Evolutionary conservation across 1,284 basidiomycete species (phyloP).

Genomic region (Apiotrichum mycotoxinovorans): DNA sequence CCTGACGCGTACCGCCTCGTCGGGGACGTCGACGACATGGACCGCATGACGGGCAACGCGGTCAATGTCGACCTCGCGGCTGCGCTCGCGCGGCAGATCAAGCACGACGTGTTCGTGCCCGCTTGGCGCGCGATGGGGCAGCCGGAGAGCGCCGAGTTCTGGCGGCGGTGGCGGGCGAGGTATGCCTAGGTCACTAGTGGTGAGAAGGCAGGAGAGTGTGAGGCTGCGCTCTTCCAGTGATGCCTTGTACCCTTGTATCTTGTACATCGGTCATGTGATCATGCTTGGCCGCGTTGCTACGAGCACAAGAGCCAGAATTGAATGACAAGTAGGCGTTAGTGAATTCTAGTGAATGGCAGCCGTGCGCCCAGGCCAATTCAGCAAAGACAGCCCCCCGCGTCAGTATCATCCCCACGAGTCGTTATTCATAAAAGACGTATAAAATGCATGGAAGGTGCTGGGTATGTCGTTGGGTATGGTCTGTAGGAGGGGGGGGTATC

Average conservation of each 20-base stretch:
- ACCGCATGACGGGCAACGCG: slow-evolving; percentile 24
- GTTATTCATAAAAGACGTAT: neutral
- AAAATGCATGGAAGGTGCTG: slow-evolving; percentile 5
- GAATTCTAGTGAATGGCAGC: no score
- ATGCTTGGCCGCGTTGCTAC: no score
- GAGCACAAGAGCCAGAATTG: no score
- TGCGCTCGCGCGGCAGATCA: slow-evolving; percentile 23
- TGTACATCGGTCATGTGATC: no score
- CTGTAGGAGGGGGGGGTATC: neutral
- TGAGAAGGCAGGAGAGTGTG: no score
- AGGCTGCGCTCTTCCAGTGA: no score
- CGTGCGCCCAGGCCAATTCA: no score
- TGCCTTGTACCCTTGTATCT: no score
- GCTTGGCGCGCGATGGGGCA: slow-evolving; percentile 20
- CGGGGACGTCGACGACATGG: slow-evolving; percentile 16
- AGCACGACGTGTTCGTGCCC: slow-evolving; percentile 16
- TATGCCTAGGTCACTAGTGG: no score
- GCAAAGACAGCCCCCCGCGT: neutral
- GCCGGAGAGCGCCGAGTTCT: slow-evolving; percentile 8
- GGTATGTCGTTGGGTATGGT: slow-evolving; percentile 3
- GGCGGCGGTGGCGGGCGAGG: slow-evolving; percentile 3
- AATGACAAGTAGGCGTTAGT: no score
- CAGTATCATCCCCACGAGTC: neutral
- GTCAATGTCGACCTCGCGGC: slow-evolving; percentile 21
- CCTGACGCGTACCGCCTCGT: slow-evolving; percentile 25